phyloP scores from a whole-genome alignment of 495 filamentous ascomycete species.

The Margaritispora aquatica region DNA sequence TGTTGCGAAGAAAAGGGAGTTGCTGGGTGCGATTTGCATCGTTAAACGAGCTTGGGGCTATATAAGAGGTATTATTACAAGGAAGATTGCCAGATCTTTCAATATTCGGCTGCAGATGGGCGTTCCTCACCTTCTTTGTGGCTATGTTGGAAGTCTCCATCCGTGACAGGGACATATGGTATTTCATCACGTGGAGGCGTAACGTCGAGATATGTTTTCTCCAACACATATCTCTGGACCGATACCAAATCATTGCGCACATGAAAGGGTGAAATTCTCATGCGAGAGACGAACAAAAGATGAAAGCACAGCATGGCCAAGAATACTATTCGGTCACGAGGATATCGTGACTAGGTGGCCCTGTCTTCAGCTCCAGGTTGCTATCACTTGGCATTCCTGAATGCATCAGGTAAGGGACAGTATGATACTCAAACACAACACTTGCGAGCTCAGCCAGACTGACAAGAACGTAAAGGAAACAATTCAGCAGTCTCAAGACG shows the following conservation, averaged over 20 bases:
- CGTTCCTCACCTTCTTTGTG: neutral
- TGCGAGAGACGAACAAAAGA: too few relatives aligned
- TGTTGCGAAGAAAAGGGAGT: neutral
- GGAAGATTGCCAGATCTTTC: neutral
- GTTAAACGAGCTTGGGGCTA: neutral
- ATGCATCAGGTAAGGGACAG: neutral
- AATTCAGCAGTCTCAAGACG: too few relatives aligned
- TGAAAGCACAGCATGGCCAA: too few relatives aligned
- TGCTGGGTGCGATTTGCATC: neutral
- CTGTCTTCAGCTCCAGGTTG: neutral
- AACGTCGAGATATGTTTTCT: neutral
- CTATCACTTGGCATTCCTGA: neutral
- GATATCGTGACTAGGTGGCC: neutral
- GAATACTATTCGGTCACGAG: neutral
- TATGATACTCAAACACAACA: too few relatives aligned
- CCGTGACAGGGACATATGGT: neutral
- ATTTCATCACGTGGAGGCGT: neutral
- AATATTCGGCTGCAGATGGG: neutral
- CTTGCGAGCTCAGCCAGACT: too few relatives aligned
- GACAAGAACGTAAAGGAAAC: too few relatives aligned
- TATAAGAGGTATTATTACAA: neutral
- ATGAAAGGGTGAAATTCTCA: too few relatives aligned
- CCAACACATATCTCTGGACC: neutral
- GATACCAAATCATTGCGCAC: too few relatives aligned
- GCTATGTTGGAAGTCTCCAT: neutral